Evolutionary conservation across 139 green algal species (phyloP).

Genomic region (Mesostigma viride): DNA sequence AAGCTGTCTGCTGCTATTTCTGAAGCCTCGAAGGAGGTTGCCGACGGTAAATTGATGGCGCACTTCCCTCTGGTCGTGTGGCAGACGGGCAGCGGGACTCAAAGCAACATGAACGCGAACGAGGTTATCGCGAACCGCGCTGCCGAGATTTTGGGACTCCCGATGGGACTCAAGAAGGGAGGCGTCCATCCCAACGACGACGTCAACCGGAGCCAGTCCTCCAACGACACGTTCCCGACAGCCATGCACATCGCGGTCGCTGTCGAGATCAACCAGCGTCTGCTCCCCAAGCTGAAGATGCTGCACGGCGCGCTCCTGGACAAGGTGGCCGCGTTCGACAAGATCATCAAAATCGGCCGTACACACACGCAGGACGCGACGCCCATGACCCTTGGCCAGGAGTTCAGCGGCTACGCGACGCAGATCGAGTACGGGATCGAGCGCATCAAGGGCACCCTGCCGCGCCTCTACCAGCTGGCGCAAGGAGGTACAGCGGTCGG

Average conservation of each 20-base stretch:
- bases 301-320: conserved; percentile 49
- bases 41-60: conserved; percentile 33
- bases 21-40: conserved; percentile 31
- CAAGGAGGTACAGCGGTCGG: conserved; percentile 84
- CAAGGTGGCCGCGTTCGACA: conserved; percentile 63
- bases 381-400: conserved; percentile 86
- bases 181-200: conserved; percentile 92
- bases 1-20: conserved; percentile 21
- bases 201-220: conserved; percentile 88
- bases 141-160: conserved; percentile 67
- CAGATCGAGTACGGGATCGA: conserved; percentile 73
- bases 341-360: conserved; percentile 93
- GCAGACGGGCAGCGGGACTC: conserved; percentile 41
- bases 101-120: conserved; percentile 46
- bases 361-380: conserved; percentile 91
- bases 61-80: conserved; percentile 43
- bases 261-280: conserved; percentile 43
- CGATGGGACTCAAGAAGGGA: conserved; percentile 66
- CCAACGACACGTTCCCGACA: conserved; percentile 92
- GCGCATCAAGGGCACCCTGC: conserved; percentile 55
- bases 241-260: conserved; percentile 88
- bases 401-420: conserved; percentile 79
- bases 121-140: conserved; percentile 53
- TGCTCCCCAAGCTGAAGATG: conserved; percentile 62
- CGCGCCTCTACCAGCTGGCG: conserved; percentile 61